These are phyloP conservation scores for Orbilia blumenaviensis DNA, from an alignment of 2,329 filamentous ascomycete species.

Conservation along the genomic window DNA sequence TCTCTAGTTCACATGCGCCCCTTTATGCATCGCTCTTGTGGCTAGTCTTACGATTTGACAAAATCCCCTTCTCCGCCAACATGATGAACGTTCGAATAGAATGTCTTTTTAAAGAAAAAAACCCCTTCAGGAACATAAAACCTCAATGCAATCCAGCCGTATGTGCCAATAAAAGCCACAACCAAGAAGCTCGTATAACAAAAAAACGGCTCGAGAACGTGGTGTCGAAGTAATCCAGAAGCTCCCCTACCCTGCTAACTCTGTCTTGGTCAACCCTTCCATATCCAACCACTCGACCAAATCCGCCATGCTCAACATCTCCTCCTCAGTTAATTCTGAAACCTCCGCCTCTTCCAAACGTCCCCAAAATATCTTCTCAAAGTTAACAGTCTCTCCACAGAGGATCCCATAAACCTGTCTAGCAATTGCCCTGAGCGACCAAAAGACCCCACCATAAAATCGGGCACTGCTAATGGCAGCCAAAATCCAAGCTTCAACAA, in stretches of 20 bases:
- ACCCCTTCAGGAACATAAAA: no score
- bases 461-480: constrained; percentile 19
- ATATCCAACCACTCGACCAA: constrained; percentile 14
- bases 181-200: no score
- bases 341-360: constrained; percentile 26
- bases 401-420: constrained; percentile 20
- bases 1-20: no score
- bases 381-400: constrained; percentile 23
- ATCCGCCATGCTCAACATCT: constrained; percentile 11
- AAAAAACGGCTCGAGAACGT: no score
- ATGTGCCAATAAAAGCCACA: no score
- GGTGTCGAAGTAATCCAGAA: background rate
- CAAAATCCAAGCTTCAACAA: constrained; percentile 44
- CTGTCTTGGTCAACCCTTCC: constrained; percentile 15
- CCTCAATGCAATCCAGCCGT: no score
- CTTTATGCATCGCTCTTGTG: no score
- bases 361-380: constrained; percentile 33
- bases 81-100: no score
- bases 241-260: constrained; percentile 5
- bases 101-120: no score
- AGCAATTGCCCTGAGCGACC: constrained; percentile 14
- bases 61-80: no score
- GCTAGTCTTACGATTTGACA: no score
- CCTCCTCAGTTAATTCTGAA: constrained; percentile 16
- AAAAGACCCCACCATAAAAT: constrained; percentile 38